phyloP scores from a whole-genome alignment of 768 basidiomycete genomes.

The Cystofilobasidium bisporidii region DNA sequence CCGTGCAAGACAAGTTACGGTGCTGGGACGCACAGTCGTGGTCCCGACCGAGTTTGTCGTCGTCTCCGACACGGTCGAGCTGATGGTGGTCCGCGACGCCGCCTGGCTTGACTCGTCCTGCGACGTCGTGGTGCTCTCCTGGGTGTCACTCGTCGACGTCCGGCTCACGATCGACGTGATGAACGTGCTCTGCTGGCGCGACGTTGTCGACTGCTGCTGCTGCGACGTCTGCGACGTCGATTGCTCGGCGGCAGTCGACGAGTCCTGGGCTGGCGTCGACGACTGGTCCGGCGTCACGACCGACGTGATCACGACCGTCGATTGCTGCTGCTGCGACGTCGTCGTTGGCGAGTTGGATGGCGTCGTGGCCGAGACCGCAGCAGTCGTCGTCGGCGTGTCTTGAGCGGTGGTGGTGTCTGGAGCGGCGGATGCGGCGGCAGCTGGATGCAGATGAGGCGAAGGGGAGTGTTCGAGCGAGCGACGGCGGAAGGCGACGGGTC shows the following conservation, averaged over 20 bases:
- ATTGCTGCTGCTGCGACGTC: background rate
- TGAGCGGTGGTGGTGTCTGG: too few relatives aligned
- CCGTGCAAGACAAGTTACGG: too few relatives aligned
- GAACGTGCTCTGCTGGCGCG: background rate
- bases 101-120: background rate
- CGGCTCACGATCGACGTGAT: background rate
- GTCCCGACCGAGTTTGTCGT: background rate
- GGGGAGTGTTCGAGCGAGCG: too few relatives aligned
- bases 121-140: background rate
- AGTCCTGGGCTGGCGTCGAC: background rate
- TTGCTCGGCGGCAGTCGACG: background rate
- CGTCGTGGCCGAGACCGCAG: background rate
- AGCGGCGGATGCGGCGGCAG: too few relatives aligned
- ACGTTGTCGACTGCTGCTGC: background rate
- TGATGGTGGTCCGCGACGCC: slow-evolving; percentile 3
- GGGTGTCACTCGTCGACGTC: background rate
- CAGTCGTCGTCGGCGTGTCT: background rate
- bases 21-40: background rate
- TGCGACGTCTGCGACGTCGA: background rate
- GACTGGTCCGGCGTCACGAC: background rate
- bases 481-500: too few relatives aligned
- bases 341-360: too few relatives aligned
- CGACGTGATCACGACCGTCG: background rate
- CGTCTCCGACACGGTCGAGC: background rate
- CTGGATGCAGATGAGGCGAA: too few relatives aligned